Evolutionary conservation across 805 yeast species (phyloP).

Genomic region (Kurtzmaniella cleridarum): DNA sequence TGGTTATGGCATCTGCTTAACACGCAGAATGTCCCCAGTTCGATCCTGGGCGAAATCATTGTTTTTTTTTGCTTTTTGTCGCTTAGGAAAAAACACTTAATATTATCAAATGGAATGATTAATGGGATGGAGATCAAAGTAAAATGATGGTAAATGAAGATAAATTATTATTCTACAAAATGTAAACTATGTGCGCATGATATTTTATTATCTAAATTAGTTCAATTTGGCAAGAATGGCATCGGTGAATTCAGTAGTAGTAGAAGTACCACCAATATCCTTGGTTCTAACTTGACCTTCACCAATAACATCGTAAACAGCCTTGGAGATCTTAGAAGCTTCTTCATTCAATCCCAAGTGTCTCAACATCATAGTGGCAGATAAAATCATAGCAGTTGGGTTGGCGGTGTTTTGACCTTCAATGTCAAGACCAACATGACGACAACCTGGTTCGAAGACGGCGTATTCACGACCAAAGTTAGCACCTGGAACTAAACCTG

Average conservation of each 20-base stretch:
- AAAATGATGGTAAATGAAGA: no score
- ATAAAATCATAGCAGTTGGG: conserved; percentile 96
- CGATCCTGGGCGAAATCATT: conserved; percentile 99
- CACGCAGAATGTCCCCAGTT: conserved; percentile 99
- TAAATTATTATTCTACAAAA: conserved; percentile 13
- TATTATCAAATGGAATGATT: no score
- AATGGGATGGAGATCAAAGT: no score
- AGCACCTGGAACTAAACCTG: conserved; percentile 98
- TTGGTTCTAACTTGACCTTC: conserved; percentile 82
- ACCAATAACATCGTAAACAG: conserved; percentile 84
- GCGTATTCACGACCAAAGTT: conserved; percentile 97
- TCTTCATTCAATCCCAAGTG: conserved; percentile 83
- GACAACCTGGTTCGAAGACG: conserved; percentile 98
- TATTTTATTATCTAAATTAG: conserved; percentile 10
- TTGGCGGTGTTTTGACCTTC: conserved; percentile 92
- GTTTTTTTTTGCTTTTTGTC: conserved; percentile 18
- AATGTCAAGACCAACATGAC: conserved; percentile 97
- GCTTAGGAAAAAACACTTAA: no score
- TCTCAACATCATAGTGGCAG: conserved; percentile 87
- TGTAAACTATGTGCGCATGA: neutral
- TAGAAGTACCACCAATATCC: conserved; percentile 86
- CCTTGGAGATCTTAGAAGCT: conserved; percentile 83
- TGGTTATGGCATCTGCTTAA: conserved; percentile 99
- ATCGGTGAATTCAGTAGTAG: conserved; percentile 91
- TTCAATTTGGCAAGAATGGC: conserved; percentile 76